Conservation (phyloP, 352 stramenopile species). For the Globisporangium cylindrosporum region DNA sequence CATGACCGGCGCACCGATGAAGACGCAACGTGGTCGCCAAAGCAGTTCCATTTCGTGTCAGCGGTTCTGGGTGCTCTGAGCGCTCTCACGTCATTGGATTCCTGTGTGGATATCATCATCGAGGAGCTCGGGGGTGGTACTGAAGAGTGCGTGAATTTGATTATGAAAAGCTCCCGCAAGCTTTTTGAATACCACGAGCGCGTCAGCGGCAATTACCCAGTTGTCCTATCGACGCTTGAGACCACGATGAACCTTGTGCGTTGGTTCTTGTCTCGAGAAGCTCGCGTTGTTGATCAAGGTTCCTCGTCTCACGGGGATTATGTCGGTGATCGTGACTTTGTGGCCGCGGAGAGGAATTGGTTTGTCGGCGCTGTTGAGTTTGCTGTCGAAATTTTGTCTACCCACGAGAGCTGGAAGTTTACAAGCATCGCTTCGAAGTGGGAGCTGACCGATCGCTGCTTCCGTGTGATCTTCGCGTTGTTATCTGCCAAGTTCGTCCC, state of each 20-base stretch:
- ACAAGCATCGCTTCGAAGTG: constrained; percentile 31
- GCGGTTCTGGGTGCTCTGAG: constrained; percentile 42
- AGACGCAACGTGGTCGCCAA: constrained; percentile 26
- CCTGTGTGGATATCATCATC: constrained; percentile 44
- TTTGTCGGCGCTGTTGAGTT: constrained; percentile 56
- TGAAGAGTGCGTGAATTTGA: constrained; percentile 54
- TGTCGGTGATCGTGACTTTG: constrained; percentile 14
- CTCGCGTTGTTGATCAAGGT: constrained; percentile 19
- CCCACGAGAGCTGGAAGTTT: constrained; percentile 69
- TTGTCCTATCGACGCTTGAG: constrained; percentile 47
- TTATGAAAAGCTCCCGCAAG: constrained; percentile 56
- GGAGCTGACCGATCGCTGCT: constrained; percentile 47
- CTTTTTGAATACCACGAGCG: constrained; percentile 63
- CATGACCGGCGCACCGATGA: constrained; percentile 24
- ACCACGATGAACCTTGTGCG: constrained; percentile 56
- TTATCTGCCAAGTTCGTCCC: constrained; percentile 37
- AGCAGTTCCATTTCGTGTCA: constrained; percentile 44
- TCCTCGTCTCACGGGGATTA: constrained; percentile 6
- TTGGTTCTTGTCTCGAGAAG: constrained; percentile 59
- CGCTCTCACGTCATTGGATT: constrained; percentile 29
- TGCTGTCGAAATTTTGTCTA: constrained; percentile 51
- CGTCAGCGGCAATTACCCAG: constrained; percentile 42
- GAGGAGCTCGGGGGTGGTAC: constrained; percentile 37
- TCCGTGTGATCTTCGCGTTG: constrained; percentile 49
- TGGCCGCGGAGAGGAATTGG: constrained; percentile 33